Conservation (phyloP, 1,284 basidiomycete species). For the Puccinia coronata region DNA sequence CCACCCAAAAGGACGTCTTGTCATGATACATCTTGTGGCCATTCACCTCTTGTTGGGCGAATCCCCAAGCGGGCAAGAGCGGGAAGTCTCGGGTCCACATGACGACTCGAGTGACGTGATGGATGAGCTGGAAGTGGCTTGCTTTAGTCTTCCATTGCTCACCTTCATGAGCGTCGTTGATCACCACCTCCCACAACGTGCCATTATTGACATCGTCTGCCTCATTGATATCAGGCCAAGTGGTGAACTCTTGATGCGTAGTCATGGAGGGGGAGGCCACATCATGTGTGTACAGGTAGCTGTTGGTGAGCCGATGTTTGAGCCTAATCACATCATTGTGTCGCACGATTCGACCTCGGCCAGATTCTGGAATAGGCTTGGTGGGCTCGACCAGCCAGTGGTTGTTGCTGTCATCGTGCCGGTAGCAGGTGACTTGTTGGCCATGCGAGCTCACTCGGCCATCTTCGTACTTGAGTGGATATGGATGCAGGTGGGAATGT, state of each 20-base stretch:
- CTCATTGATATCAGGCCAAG: slow-evolving; percentile 65
- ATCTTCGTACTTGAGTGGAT: slow-evolving; percentile 93
- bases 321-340: slow-evolving; percentile 87
- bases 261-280: slow-evolving; percentile 96
- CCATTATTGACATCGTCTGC: slow-evolving; percentile 67
- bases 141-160: slow-evolving; percentile 87
- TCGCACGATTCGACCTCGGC: slow-evolving; percentile 81
- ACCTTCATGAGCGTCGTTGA: slow-evolving; percentile 73
- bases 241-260: slow-evolving; percentile 98
- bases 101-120: slow-evolving; percentile 83
- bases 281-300: slow-evolving; percentile 86
- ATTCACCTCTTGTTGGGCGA: slow-evolving; percentile 95
- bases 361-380: slow-evolving; percentile 82
- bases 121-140: slow-evolving; percentile 83
- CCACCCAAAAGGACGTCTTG: slow-evolving; percentile 81
- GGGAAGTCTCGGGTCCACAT: slow-evolving; percentile 84
- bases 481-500: slow-evolving; percentile 86
- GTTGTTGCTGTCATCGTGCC: slow-evolving; percentile 89
- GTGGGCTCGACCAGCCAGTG: slow-evolving; percentile 94
- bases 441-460: slow-evolving; percentile 94
- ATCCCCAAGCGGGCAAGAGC: slow-evolving; percentile 90
- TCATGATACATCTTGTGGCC: slow-evolving; percentile 91
- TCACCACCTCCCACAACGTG: slow-evolving; percentile 75
- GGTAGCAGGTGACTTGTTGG: slow-evolving; percentile 98
- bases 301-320: slow-evolving; percentile 81